A percentile compares a stretch with the other conserved stretches of the same genome.
These are phyloP conservation scores for Calonectria pteridis DNA, from an alignment of 2,329 filamentous ascomycete species.

Conservation along the genomic window DNA sequence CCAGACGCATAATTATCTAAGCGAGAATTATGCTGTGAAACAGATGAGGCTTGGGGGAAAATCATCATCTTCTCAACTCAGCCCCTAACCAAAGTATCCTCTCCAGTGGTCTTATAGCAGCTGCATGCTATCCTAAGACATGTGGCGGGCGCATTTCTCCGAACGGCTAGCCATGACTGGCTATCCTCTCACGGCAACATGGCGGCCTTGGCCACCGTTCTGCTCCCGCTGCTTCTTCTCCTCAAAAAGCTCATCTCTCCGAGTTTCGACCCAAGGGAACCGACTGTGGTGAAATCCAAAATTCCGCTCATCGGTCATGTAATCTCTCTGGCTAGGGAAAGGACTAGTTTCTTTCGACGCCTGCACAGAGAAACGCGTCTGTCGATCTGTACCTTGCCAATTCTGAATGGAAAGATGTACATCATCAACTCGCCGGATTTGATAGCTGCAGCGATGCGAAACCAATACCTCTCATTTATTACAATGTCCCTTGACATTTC, in stretches of 20 bases:
- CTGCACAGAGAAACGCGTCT: slow-evolving; percentile 37
- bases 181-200: background rate
- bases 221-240: background rate
- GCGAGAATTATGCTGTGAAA: background rate
- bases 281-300: slow-evolving; percentile 26
- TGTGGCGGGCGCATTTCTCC: background rate
- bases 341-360: slow-evolving; percentile 27
- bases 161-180: background rate
- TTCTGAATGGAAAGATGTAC: slow-evolving; percentile 58
- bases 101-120: too few species aligned
- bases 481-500: slow-evolving; percentile 52
- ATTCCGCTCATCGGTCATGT: slow-evolving; percentile 34
- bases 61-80: background rate
- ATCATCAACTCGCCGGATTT: slow-evolving; percentile 55
- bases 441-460: slow-evolving; percentile 53
- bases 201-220: background rate
- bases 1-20: background rate
- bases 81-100: background rate
- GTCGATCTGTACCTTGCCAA: slow-evolving; percentile 58
- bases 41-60: background rate
- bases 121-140: background rate
- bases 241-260: slow-evolving; percentile 13
- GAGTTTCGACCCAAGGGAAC: slow-evolving; percentile 24
- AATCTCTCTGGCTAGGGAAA: slow-evolving; percentile 29
- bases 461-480: slow-evolving; percentile 57